phyloP scores from a whole-genome alignment of 305 asterid genomes.

The Nicotiana rustica region DNA sequence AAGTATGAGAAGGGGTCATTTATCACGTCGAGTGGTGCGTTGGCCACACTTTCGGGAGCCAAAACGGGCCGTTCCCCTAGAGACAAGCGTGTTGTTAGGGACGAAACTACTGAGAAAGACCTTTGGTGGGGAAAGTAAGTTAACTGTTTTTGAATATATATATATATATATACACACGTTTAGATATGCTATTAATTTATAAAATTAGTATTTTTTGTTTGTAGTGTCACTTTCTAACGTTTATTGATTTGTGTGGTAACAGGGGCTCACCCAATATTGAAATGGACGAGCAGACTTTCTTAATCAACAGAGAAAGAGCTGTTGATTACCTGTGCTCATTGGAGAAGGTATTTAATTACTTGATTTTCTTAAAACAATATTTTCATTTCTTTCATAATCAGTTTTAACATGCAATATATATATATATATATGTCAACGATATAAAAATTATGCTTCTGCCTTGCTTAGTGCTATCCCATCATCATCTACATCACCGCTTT shows the following conservation, averaged over 20 bases:
- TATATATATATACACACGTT: too few species aligned
- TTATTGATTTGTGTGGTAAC: neutral
- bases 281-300: slow-evolving; percentile 96
- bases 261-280: slow-evolving; percentile 98
- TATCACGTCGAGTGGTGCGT: slow-evolving; percentile 80
- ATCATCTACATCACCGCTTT: neutral
- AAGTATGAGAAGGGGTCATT: slow-evolving; percentile 88
- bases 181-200: neutral
- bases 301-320: slow-evolving; percentile 95
- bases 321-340: slow-evolving; percentile 93
- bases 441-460: neutral
- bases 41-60: slow-evolving; percentile 95
- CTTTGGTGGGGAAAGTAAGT: slow-evolving; percentile 99
- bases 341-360: slow-evolving; percentile 74
- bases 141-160: neutral
- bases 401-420: neutral
- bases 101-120: slow-evolving; percentile 77
- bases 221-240: slow-evolving; percentile 18
- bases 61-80: slow-evolving; percentile 95
- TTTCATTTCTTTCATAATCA: neutral
- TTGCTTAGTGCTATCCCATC: slow-evolving; percentile 18
- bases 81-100: slow-evolving; percentile 90
- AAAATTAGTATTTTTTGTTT: neutral
- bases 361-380: neutral
- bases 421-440: neutral